Percentiles rank a stretch among this genome's conserved stretches.
These are phyloP conservation scores for Aspergillus conjunctus DNA, from an alignment of 495 filamentous ascomycete species.

Conservation along the genomic window DNA sequence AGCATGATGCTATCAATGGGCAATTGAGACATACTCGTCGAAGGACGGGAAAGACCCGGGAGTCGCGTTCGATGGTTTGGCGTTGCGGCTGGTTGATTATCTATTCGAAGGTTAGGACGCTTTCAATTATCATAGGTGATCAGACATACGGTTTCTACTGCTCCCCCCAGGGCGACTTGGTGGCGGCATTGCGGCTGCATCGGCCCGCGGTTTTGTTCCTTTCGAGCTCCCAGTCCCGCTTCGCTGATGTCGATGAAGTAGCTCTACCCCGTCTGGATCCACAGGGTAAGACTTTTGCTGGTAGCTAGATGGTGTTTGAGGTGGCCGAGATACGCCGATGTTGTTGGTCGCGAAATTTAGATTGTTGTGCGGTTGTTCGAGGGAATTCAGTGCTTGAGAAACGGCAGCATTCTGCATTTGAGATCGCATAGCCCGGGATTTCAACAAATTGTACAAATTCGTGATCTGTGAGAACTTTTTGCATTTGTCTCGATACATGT, in stretches of 20 bases:
- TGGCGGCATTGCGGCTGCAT: conserved; percentile 33
- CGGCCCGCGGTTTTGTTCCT: conserved; percentile 23
- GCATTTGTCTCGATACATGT: conserved; percentile 71
- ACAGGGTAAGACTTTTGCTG: conserved; percentile 32
- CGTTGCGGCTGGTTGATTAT: conserved; percentile 21
- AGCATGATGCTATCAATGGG: conserved; percentile 23
- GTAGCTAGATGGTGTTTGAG: conserved; percentile 29
- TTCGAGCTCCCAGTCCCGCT: conserved; percentile 53
- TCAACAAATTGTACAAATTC: conserved; percentile 82
- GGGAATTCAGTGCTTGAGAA: conserved; percentile 54
- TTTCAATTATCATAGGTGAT: neutral
- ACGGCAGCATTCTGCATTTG: conserved; percentile 72
- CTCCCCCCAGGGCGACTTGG: conserved; percentile 24
- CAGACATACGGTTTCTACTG: conserved; percentile 26
- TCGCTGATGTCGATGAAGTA: conserved; percentile 47
- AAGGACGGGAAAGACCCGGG: conserved; percentile 18
- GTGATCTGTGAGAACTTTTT: conserved; percentile 76
- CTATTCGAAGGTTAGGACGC: conserved; percentile 12
- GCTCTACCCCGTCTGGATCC: conserved; percentile 43
- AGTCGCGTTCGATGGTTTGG: conserved; percentile 31
- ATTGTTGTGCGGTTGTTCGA: conserved; percentile 24
- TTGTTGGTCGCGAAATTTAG: conserved; percentile 18
- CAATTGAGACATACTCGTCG: conserved; percentile 23
- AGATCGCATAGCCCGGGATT: conserved; percentile 68
- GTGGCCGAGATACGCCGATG: conserved; percentile 21